A percentile compares a stretch with the other conserved stretches of the same genome.
These are phyloP conservation scores for Globisporangium takayamanum DNA, from an alignment of 352 stramenopile genomes.

Conservation along the genomic window DNA sequence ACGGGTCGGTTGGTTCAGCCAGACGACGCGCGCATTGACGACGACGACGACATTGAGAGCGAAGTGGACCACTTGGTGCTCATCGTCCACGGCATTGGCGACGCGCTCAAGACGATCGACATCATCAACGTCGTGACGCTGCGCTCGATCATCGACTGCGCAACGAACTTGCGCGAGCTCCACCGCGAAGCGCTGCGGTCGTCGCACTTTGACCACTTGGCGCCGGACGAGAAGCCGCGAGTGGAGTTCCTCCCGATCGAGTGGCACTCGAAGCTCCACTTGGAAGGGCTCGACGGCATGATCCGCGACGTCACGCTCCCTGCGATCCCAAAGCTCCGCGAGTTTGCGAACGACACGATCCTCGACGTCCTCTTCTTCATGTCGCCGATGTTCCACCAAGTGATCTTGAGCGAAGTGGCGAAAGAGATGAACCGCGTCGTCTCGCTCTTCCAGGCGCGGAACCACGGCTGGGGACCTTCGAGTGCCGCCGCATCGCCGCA, in stretches of 20 bases:
- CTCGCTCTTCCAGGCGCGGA: slow-evolving; percentile 56
- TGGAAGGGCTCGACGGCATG: slow-evolving; percentile 59
- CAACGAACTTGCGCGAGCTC: slow-evolving; percentile 54
- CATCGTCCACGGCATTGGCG: slow-evolving; percentile 88
- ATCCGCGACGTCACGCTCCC: slow-evolving; percentile 74
- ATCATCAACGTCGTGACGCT: slow-evolving; percentile 80
- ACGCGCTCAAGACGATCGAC: slow-evolving; percentile 82
- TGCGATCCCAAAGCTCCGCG: slow-evolving; percentile 87
- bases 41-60: slow-evolving; percentile 67
- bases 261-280: slow-evolving; percentile 84
- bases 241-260: slow-evolving; percentile 84
- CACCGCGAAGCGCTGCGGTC: slow-evolving; percentile 62
- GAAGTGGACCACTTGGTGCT: slow-evolving; percentile 84
- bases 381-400: slow-evolving; percentile 88
- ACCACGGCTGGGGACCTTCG: slow-evolving; percentile 32
- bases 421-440: slow-evolving; percentile 90
- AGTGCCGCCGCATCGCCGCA: slow-evolving; percentile 4
- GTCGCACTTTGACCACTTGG: slow-evolving; percentile 59
- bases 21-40: slow-evolving; percentile 21
- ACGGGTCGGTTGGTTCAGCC: slow-evolving; percentile 2
- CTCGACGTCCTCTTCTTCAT: slow-evolving; percentile 92
- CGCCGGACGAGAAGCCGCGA: slow-evolving; percentile 22
- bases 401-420: slow-evolving; percentile 89
- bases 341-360: slow-evolving; percentile 91
- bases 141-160: slow-evolving; percentile 78